phyloP scores from a whole-genome alignment of 768 basidiomycete species.

The Multifurca ochricompacta region DNA sequence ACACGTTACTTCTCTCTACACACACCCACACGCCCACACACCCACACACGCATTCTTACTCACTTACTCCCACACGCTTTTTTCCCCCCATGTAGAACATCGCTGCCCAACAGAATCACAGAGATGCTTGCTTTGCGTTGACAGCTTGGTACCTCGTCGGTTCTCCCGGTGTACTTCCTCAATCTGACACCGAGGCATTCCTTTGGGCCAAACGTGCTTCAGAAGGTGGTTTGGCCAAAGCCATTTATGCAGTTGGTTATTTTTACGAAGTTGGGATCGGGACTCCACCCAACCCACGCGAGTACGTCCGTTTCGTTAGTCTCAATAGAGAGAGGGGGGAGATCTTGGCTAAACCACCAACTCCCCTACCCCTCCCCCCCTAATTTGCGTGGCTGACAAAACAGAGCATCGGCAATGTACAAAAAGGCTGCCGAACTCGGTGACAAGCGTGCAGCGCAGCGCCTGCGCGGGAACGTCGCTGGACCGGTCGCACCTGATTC shows the following conservation, averaged over 20 bases:
- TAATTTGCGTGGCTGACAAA: background rate
- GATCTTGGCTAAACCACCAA: too few species aligned
- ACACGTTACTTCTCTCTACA: background rate
- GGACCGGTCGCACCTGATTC: constrained; percentile 49
- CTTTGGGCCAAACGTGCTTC: constrained; percentile 97
- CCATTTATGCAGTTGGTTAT: constrained; percentile 97
- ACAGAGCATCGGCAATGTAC: constrained; percentile 72
- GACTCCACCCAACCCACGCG: constrained; percentile 53
- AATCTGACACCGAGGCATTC: constrained; percentile 97
- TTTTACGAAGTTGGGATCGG: constrained; percentile 95
- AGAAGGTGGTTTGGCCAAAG: constrained; percentile 85
- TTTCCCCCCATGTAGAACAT: constrained; percentile 58
- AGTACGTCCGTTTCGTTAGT: constrained; percentile 39
- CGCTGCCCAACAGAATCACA: constrained; percentile 94
- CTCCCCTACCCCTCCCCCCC: too few species aligned
- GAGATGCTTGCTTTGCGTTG: constrained; percentile 94
- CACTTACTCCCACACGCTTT: background rate
- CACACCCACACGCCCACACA: too few species aligned
- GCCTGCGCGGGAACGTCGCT: constrained; percentile 56
- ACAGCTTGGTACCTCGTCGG: constrained; percentile 99
- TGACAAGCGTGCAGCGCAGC: constrained; percentile 87
- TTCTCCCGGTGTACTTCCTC: constrained; percentile 93
- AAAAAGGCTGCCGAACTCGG: constrained; percentile 86
- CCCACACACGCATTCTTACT: background rate
- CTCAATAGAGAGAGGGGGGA: background rate